Conservation (phyloP, 768 basidiomycete species). For the Chalciporus pseudorubinellus region DNA sequence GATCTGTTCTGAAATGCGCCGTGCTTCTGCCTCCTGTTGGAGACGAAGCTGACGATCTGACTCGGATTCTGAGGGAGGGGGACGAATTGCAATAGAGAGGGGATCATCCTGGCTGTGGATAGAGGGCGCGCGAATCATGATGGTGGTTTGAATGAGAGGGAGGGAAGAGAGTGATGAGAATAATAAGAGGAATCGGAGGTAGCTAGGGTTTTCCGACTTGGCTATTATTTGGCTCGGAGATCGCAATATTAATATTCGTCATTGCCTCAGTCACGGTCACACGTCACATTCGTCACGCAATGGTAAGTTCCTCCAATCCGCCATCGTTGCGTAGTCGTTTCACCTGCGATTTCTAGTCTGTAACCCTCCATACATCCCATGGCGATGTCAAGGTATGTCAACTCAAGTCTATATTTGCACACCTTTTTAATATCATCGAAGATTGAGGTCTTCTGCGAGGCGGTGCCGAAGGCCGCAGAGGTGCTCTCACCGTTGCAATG, state of each 20-base stretch:
- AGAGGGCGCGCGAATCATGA: slow-evolving; percentile 65
- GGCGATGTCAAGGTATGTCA: slow-evolving; percentile 86
- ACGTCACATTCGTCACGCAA: slow-evolving; percentile 27
- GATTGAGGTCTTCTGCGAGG: slow-evolving; percentile 98
- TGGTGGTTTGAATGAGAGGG: slow-evolving; percentile 34
- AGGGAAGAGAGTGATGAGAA: slow-evolving; percentile 7
- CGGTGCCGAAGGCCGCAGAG: slow-evolving; percentile 93
- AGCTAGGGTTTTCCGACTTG: background rate
- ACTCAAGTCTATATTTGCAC: background rate
- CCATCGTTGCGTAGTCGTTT: slow-evolving; percentile 23
- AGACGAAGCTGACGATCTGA: slow-evolving; percentile 60
- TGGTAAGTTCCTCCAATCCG: slow-evolving; percentile 27
- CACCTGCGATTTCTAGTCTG: slow-evolving; percentile 57
- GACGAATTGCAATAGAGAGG: slow-evolving; percentile 62
- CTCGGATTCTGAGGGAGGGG: slow-evolving; percentile 65
- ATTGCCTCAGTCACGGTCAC: slow-evolving; percentile 14
- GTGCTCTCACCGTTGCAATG: slow-evolving; percentile 36
- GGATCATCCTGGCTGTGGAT: slow-evolving; percentile 77
- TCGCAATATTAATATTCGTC: background rate
- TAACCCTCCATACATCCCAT: slow-evolving; percentile 90
- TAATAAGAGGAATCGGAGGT: slow-evolving; percentile 13
- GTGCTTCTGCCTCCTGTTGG: slow-evolving; percentile 67
- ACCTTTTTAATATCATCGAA: slow-evolving; percentile 30
- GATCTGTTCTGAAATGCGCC: slow-evolving; percentile 75
- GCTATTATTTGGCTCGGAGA: background rate